Evolutionary conservation across 2,329 filamentous ascomycete species (phyloP).

Genomic region (Colletotrichum godetiae): DNA sequence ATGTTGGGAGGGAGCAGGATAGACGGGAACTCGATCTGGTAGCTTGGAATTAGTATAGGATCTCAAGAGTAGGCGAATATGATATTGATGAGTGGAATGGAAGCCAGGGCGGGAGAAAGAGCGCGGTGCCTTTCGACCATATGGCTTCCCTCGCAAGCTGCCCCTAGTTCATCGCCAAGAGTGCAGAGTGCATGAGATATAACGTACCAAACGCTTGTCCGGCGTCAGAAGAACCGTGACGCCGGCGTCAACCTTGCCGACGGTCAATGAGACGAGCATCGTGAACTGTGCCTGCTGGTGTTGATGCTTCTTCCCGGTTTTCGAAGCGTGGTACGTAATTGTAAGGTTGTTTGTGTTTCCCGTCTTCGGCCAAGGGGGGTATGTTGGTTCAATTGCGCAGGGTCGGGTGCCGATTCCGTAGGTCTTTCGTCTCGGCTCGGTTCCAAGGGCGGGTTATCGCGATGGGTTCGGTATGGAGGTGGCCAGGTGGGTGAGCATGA

Average conservation of each 20-base stretch:
- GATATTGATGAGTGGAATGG: conserved; percentile 33
- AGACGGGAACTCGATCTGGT: conserved; percentile 96
- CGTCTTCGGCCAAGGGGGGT: background rate
- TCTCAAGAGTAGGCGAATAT: conserved; percentile 30
- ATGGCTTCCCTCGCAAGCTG: background rate
- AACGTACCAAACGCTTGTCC: conserved; percentile 91
- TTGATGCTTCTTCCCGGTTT: conserved; percentile 4
- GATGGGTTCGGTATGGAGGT: background rate
- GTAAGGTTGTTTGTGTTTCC: background rate
- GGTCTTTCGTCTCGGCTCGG: background rate
- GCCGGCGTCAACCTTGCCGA: conserved; percentile 99
- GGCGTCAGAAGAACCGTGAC: conserved; percentile 96
- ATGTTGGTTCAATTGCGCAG: conserved; percentile 12
- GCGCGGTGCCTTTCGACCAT: background rate
- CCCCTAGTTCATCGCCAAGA: background rate
- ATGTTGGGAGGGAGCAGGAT: conserved; percentile 97
- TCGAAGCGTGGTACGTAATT: conserved; percentile 17
- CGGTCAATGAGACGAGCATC: conserved; percentile 97
- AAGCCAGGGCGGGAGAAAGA: background rate
- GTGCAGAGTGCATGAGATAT: background rate
- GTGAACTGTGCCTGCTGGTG: conserved; percentile 41
- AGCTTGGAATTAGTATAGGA: conserved; percentile 37
- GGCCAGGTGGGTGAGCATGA: background rate
- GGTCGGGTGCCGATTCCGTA: background rate
- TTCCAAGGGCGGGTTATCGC: background rate